A percentile compares a stretch with the other conserved stretches of the same genome.
Conservation (phyloP, 23 red algal species). For the Pyropia haitanensis region DNA sequence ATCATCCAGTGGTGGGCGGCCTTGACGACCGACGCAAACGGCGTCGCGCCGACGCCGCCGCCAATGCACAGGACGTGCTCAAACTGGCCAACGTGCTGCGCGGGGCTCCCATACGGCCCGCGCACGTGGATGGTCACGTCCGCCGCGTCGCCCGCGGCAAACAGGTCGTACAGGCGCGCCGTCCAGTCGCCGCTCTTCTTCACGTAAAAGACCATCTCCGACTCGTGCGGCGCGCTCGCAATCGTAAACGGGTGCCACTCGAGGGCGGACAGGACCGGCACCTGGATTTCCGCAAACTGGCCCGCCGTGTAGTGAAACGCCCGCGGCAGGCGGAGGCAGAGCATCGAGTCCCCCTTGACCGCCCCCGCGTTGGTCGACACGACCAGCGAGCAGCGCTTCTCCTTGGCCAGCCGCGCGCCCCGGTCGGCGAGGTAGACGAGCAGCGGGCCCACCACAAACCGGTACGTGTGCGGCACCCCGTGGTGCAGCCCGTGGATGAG, state of each 20-base stretch:
- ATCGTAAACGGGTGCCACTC: conserved; percentile 86
- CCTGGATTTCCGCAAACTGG: conserved; percentile 75
- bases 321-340: conserved; percentile 47
- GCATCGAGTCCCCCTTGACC: conserved; percentile 28
- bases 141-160: conserved; percentile 18
- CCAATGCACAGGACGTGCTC: conserved; percentile 72
- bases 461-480: conserved; percentile 27
- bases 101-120: conserved; percentile 62
- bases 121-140: conserved; percentile 41
- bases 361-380: conserved; percentile 13
- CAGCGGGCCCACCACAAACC: conserved; percentile 46
- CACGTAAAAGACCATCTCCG: conserved; percentile 73
- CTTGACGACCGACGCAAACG: conserved; percentile 55
- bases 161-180: conserved; percentile 39
- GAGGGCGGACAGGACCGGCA: conserved; percentile 42
- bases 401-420: conserved; percentile 15
- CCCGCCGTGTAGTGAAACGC: conserved; percentile 53
- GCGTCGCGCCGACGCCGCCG: conserved; percentile 71
- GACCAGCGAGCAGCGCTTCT: conserved; percentile 24
- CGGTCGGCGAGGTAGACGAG: conserved; percentile 51
- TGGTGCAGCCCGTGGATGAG: conserved; percentile 58
- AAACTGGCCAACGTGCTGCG: conserved; percentile 75
- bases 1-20: conserved; percentile 54
- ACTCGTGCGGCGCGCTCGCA: conserved; percentile 54
- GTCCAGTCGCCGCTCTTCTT: conserved; percentile 85